These are phyloP conservation scores for Salix viminalis DNA, from an alignment of 345 rosid species.

Conservation along the genomic window DNA sequence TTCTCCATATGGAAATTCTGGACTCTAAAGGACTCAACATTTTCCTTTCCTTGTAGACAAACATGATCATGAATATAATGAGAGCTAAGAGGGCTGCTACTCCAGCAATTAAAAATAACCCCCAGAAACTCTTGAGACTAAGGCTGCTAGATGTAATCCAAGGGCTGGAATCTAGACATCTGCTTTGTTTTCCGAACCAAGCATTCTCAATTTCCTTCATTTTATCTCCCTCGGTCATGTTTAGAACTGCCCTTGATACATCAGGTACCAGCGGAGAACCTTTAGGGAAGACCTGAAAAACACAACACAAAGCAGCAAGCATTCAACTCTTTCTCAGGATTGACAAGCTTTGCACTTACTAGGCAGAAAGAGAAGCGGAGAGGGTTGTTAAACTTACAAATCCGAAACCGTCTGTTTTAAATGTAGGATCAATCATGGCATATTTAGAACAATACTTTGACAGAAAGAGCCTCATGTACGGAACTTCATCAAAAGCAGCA, in stretches of 20 bases:
- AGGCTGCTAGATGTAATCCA: slow-evolving; percentile 3
- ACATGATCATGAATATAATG: background rate
- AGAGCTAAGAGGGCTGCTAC: slow-evolving; percentile 1
- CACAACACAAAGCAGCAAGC: background rate
- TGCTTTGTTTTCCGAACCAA: slow-evolving; percentile 10
- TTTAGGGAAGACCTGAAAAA: slow-evolving; percentile 4
- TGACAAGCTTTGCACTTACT: too few species aligned
- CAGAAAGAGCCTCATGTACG: slow-evolving; percentile 26
- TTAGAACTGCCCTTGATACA: slow-evolving; percentile 18
- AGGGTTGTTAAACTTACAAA: slow-evolving; percentile 22
- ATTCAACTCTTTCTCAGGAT: too few species aligned
- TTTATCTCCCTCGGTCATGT: background rate
- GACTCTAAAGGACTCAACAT: background rate
- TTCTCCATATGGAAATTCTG: background rate
- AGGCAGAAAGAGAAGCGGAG: background rate
- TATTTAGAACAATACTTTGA: slow-evolving; percentile 20
- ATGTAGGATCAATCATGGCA: slow-evolving; percentile 20
- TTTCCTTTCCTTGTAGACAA: slow-evolving; percentile 5
- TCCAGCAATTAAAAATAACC: slow-evolving; percentile 19
- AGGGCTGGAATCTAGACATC: background rate
- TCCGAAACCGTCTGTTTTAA: slow-evolving; percentile 37
- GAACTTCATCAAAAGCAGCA: slow-evolving; percentile 38
- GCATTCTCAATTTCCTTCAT: slow-evolving; percentile 10
- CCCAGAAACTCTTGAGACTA: slow-evolving; percentile 12
- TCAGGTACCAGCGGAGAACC: slow-evolving; percentile 21